Evolutionary conservation across 192 early-diverging fungal species (phyloP), one percentile per base, ranked within the genome.

Genomic region (Chytriomyces sp.): DNA sequence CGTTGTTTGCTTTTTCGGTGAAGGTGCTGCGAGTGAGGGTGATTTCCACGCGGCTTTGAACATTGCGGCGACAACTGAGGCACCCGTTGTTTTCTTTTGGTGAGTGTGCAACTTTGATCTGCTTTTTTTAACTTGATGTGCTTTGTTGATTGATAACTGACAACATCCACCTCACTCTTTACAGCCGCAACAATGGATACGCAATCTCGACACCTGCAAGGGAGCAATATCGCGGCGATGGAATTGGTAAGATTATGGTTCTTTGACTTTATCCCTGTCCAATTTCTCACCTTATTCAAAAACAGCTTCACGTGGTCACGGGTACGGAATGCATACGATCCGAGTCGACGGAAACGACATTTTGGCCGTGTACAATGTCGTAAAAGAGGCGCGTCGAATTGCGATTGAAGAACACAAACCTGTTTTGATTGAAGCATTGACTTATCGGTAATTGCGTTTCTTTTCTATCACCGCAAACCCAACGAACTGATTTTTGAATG

Each of bases 341-440:
- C 92, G 97, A 20, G 95, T 98, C 13, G 97, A 99, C 77, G 97
- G 97, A 68, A 99, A 99, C 87, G 97, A 99, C 80, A 91, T 96
- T 26, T 92, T 96, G 69, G 87, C 96, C 4, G 93, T 97, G 16
- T 98, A 97, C 79, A 95, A 94, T 71, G 96, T 92, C 6, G 93
- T 93, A 6, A 90, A 89, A 74, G 91, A 91, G 35, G 96, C 97
- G 4, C 87, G 96, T 65, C 82, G 91, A 64, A 89, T 95, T 23
- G 94, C 93, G 0, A 88, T 97, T 45, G 89, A 90, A 45, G 86
- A 95, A 73, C 86, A 92, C 81, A 89, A 89, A 71, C 97, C 97
- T 1, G 94, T 98, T 0, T 86, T 99, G 46, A 94, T 99, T 57
- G 97, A 99, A 83, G 94, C 97, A 20, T 92, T 99, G 92, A 96